A percentile compares a stretch with the other conserved stretches of the same genome.
Conservation (phyloP, 805 yeast genomes). For the Cyberlindnera petersonii region DNA sequence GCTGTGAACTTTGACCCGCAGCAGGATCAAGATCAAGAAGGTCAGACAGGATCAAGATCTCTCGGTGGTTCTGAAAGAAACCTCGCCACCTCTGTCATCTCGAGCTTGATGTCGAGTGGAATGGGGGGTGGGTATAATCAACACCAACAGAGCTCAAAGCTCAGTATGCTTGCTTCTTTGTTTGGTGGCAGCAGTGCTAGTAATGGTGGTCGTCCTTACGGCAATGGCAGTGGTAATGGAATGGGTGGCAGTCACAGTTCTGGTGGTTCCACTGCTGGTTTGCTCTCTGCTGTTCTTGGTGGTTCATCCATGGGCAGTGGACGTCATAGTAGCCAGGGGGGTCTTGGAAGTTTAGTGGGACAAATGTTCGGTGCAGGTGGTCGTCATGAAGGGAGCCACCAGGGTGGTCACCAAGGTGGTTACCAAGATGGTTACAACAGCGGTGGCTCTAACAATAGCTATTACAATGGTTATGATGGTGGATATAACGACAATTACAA, state of each 20-base stretch:
- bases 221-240: constrained; percentile 1
- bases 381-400: too few species aligned
- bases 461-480: too few species aligned
- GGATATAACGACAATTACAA: too few species aligned
- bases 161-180: constrained; percentile 8
- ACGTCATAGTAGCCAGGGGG: constrained; percentile 4
- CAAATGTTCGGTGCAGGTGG: too few species aligned
- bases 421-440: not conserved
- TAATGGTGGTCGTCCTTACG: constrained; percentile 2
- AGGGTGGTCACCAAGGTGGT: constrained; percentile 6
- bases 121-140: constrained; percentile 16
- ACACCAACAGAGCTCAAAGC: constrained; percentile 9
- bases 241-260: constrained; percentile 5
- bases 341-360: too few species aligned
- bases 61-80: constrained; percentile 23
- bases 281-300: constrained; percentile 15
- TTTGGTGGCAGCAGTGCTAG: constrained; percentile 7
- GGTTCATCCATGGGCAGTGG: constrained; percentile 5
- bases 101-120: constrained; percentile 22
- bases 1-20: constrained; percentile 10
- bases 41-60: constrained; percentile 19
- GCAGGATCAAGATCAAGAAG: constrained; percentile 10
- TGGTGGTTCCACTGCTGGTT: constrained; percentile 14
- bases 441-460: too few species aligned
- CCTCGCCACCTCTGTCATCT: constrained; percentile 18